phyloP scores from a whole-genome alignment of 164 flowering plant genomes.

The Warburgia ugandensis region DNA sequence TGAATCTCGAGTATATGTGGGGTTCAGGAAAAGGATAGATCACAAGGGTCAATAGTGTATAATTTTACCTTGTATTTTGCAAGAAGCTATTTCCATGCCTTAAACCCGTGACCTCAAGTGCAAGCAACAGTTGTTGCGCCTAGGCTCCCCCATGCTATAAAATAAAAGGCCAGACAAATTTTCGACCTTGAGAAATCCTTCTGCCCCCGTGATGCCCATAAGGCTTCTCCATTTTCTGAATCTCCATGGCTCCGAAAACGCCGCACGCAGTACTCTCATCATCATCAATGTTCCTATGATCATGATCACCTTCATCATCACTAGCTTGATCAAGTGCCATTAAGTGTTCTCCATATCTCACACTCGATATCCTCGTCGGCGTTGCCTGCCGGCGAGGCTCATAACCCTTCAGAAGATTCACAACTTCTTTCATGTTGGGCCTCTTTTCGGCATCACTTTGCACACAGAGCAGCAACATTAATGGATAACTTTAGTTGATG shows the following conservation, averaged over 20 bases:
- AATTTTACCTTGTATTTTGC: too few relatives aligned
- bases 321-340: slow-evolving; percentile 43
- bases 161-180: too few relatives aligned
- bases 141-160: too few relatives aligned
- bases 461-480: slow-evolving; percentile 40
- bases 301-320: slow-evolving; percentile 26
- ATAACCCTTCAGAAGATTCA: slow-evolving; percentile 38
- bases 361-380: slow-evolving; percentile 40
- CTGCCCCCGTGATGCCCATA: too few relatives aligned
- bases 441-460: slow-evolving; percentile 46
- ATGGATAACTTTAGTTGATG: slow-evolving; percentile 32
- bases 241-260: slow-evolving; percentile 50
- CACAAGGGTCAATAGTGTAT: too few relatives aligned
- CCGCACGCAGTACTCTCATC: slow-evolving; percentile 30
- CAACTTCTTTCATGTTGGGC: slow-evolving; percentile 55
- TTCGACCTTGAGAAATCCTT: too few relatives aligned
- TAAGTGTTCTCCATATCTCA: slow-evolving; percentile 51
- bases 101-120: too few relatives aligned
- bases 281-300: slow-evolving; percentile 5
- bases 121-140: too few relatives aligned
- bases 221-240: too few relatives aligned
- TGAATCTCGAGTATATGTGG: too few relatives aligned
- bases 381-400: slow-evolving; percentile 23
- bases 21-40: too few relatives aligned
- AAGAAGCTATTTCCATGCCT: too few relatives aligned